Evolutionary conservation across 2,329 filamentous ascomycete genomes (phyloP).

Genomic region (Alternaria longipes): DNA sequence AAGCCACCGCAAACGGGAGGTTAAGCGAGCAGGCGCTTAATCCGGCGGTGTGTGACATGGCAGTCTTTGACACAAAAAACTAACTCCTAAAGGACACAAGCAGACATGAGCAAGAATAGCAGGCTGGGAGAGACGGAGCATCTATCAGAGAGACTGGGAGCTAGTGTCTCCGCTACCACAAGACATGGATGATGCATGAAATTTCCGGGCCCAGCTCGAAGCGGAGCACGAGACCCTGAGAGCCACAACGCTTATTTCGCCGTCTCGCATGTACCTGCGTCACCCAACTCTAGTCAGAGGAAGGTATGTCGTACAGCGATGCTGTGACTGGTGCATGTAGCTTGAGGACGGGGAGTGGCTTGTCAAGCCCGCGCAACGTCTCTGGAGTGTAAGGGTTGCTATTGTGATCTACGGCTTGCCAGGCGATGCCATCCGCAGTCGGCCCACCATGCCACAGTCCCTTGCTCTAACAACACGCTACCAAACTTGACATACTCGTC

Average conservation of each 20-base stretch:
- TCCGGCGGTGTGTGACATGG: constrained; percentile 25
- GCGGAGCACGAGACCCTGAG: constrained; percentile 23
- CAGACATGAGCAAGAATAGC: constrained; percentile 1
- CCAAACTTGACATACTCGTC: neutral
- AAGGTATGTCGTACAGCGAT: constrained; percentile 1
- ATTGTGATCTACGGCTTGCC: constrained; percentile 1
- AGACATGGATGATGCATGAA: constrained; percentile 28
- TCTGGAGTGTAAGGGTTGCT: neutral
- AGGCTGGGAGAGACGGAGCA: neutral
- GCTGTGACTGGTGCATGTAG: neutral
- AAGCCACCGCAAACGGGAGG: constrained; percentile 23
- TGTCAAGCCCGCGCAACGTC: neutral
- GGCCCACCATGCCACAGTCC: neutral
- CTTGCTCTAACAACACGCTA: constrained; percentile 2
- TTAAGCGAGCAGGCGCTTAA: constrained; percentile 19
- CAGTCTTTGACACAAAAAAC: constrained; percentile 19
- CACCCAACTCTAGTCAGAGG: constrained; percentile 1
- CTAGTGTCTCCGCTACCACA: constrained; percentile 17
- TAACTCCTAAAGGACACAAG: neutral
- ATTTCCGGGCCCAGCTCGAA: constrained; percentile 24
- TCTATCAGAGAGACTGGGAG: constrained; percentile 4
- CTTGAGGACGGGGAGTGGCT: neutral
- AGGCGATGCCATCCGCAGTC: neutral
- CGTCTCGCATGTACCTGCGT: constrained; percentile 25
- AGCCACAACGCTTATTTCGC: constrained; percentile 18